Base-by-base conservation (phyloP, 352 stramenopile genomes). In the Globisporangium nunn region DNA sequence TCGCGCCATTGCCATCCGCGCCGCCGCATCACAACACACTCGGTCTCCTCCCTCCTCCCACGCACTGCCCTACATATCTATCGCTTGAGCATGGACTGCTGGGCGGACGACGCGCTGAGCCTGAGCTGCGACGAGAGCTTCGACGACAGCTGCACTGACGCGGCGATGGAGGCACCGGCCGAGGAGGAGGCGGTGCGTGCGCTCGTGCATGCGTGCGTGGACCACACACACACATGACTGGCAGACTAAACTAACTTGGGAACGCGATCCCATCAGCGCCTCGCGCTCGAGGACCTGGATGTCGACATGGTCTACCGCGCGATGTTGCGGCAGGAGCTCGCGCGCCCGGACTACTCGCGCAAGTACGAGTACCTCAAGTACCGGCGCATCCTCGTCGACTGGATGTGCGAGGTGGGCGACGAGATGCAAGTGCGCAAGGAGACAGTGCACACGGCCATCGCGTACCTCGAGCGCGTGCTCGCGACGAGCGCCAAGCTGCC, bases 311-410 rank as follows among this genome's bases (percentile, higher is more conserved):
- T 72, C 49, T 90, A 90, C 57, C 75, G 80, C 44, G 73, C 75
- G 58, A 90, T 93, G 80, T 59, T 93, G 40, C 80, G 79, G 4
- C 80, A 91, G 58, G 83, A 93, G 56, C 68, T 89, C 41, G 37
- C 66, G 33, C 78, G 77, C 0, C 80, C 83, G 1, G 78, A 93
- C 59, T 93, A 81, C 66, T 75, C 76, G 44, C 67, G 75, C 49
- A 74, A 81, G 47, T 91, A 89, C 62, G 83, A 87, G 50, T 93
- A 93, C 61, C 68, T 93, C 56, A 88, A 88, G 64, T 93, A 91
- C 57, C 78, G 83, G 17, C 80, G 80, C 43, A 79, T 91, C 50
- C 67, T 93, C 23, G 78, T 93, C 41, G 82, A 95, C 56, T 95
- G 85, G 85, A 95, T 91, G 74, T 71, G 68, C 17, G 85, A 95